Base-by-base conservation (phyloP, 768 basidiomycete genomes). In the Cystobasidium ongulense region DNA sequence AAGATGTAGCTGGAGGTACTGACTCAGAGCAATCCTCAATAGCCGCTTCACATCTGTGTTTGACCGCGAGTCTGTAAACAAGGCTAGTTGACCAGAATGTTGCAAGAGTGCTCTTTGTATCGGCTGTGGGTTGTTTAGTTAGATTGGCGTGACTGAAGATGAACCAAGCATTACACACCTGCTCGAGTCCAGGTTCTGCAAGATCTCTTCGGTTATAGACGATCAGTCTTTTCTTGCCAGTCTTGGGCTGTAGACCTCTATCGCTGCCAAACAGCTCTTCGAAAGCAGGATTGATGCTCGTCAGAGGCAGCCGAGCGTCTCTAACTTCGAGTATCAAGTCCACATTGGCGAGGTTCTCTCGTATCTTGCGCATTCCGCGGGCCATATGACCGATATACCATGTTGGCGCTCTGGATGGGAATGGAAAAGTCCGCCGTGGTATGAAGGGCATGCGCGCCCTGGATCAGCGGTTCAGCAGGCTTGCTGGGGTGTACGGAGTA, bases 181-280 rank as follows among this genome's bases (percentile, higher is more conserved):
- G 86, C 77, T 93, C 85, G 39, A 92, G 93, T 87, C 90, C 90
- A 78, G 86, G 84, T 50, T 93, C 87, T 10, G 94, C 92, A 65
- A 97, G 84, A 82, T 98, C 96, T 50, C 89, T 86, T 83, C 97
- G 98, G 78, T 91, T 95, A 75, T 97, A 85, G 13, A 98, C 90
- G 53, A 99, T 87, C 38, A 98, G 85, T 71, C 90, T 89, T 81
- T 94, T 90, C 78, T 90, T 90, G 29, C 63, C 87, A 80, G 81
- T 57, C 83, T 77, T 50, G 83, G 81, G 68, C 83, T 82, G 43
- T 57, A 50, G 33, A 77, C 38, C 66, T 74, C 50, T 72, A 63
- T 63, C 71, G 63, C 33, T 72, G 70, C 72, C 53, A 43, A 82
- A 61, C 29, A 81, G 75, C 13, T 88, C 86, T 85, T 98, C 93